Evolutionary conservation across 371 early-diverging fungal genomes (phyloP), one percentile per base, ranked within the genome.

Genomic region (Choanephora cucurbitarum): DNA sequence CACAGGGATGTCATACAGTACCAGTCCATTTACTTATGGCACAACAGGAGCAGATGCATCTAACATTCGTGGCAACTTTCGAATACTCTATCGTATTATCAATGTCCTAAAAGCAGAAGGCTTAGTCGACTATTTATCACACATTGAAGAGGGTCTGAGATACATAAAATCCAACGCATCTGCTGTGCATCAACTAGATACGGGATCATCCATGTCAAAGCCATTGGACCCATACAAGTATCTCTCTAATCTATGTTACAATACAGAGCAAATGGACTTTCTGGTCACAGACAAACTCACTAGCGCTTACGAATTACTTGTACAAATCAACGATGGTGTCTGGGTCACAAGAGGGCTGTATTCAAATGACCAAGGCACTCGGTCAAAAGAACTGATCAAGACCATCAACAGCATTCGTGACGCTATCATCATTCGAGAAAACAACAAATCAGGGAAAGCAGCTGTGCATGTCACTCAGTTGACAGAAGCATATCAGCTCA

Each of bases 261-360:
- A 45, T 21, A 28, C 57, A n/a, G 63, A 52, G 3, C 14, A 15
- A 0, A 42, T 50, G 28, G 63, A 62, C 17, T 2, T 11, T 11
- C 18, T 1, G 1, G 41, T 68, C 15, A 24, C 23, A 11, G 33
- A 50, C 4, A 55, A 50, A 17, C n/a, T 70, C 1, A 44, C 44
- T 13, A 24, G 31, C 6, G 44, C 56, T 0, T 52, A 48, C 34
- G 47, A 58, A 4, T 10, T 60, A 10, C 37, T 67, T 11, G 48
- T 58, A 3, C 54, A 61, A 24, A 18, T 71, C 11, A 64, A 58
- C 1, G 67, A 57, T 5, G 55, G 55, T 0, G 37, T 57, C 21
- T 71, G 71, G 71, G 52, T 42, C 18, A 54, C 66, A 2, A 57
- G 59, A 6, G 46, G 64, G 15, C 17, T 71, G 7, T 71, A 63